These are phyloP conservation scores for Austroboletus novae-zelandiae DNA, from an alignment of 1,284 basidiomycete genomes.

Conservation along the genomic window DNA sequence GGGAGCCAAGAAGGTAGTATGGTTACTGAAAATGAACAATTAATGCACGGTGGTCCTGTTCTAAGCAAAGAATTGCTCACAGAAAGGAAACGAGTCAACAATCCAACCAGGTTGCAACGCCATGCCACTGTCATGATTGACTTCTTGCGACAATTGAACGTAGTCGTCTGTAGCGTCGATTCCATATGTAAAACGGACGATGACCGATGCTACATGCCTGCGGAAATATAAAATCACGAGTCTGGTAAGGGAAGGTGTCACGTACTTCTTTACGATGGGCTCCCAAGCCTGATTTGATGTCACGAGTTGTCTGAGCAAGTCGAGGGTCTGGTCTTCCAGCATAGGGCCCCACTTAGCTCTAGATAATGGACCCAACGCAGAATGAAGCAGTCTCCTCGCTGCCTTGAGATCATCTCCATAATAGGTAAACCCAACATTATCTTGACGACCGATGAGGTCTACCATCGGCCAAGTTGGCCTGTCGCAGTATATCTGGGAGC, in stretches of 20 bases:
- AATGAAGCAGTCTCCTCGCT: conserved; percentile 11
- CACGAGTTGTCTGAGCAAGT: conserved; percentile 6
- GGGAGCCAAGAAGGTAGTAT: conserved; percentile 14
- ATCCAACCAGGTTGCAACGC: conserved; percentile 13
- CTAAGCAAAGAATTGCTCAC: neutral
- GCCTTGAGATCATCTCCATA: conserved; percentile 11
- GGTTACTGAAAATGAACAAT: neutral
- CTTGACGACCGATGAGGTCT: conserved; percentile 34
- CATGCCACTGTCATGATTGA: conserved; percentile 9
- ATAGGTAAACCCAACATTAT: conserved; percentile 12
- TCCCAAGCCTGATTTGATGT: conserved; percentile 1
- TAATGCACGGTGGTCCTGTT: no score
- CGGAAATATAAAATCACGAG: neutral
- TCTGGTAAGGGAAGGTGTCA: neutral
- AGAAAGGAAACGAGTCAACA: conserved; percentile 11
- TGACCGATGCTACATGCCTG: conserved; percentile 13
- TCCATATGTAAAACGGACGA: conserved; percentile 13
- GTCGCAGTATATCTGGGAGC: conserved; percentile 36
- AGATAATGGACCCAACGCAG: conserved; percentile 4
- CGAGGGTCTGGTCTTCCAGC: conserved; percentile 11
- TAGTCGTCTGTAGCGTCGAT: conserved; percentile 11
- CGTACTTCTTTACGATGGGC: conserved; percentile 3
- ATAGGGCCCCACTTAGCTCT: conserved; percentile 6
- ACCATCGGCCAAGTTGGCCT: conserved; percentile 28
- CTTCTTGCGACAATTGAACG: conserved; percentile 7